These are phyloP conservation scores for Salvia splendens DNA, from an alignment of 257 asterid genomes.

Conservation along the genomic window DNA sequence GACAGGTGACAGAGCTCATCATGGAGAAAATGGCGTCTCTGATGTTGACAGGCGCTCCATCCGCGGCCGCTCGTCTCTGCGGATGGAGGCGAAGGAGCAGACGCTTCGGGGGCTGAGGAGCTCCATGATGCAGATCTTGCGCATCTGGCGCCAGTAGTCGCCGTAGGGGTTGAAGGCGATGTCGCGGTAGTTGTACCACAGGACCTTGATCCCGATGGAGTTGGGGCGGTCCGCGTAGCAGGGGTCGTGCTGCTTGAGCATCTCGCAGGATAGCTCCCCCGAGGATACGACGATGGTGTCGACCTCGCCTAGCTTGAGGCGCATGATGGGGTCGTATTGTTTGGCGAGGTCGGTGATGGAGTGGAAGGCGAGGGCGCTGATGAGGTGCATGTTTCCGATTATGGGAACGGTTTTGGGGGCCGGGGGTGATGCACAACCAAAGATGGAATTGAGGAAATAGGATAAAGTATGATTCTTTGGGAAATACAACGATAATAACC, in stretches of 20 bases:
- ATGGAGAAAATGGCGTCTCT: background rate
- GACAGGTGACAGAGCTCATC: conserved; percentile 29
- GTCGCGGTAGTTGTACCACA: conserved; percentile 30
- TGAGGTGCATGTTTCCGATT: conserved; percentile 11
- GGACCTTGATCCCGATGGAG: conserved; percentile 5
- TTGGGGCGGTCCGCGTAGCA: conserved; percentile 7
- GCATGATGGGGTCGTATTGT: conserved; percentile 13
- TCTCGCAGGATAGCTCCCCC: background rate
- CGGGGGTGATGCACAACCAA: too few relatives aligned
- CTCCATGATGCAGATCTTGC: conserved; percentile 22
- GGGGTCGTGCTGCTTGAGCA: conserved; percentile 12
- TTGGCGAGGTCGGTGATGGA: background rate
- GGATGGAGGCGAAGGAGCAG: conserved; percentile 23
- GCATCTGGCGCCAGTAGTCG: conserved; percentile 37
- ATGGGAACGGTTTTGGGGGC: conserved; percentile 7
- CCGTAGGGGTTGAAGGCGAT: conserved; percentile 27
- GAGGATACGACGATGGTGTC: background rate
- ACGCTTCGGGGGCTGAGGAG: conserved; percentile 32
- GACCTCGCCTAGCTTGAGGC: conserved; percentile 19
- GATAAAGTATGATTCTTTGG: too few relatives aligned
- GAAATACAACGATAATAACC: too few relatives aligned
- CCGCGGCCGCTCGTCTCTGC: conserved; percentile 14
- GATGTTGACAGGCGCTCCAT: conserved; percentile 19
- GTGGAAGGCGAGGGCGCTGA: background rate
- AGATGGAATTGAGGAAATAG: too few relatives aligned